phyloP scores from a whole-genome alignment of 2,329 filamentous ascomycete genomes.

The Colletotrichum coccodes region DNA sequence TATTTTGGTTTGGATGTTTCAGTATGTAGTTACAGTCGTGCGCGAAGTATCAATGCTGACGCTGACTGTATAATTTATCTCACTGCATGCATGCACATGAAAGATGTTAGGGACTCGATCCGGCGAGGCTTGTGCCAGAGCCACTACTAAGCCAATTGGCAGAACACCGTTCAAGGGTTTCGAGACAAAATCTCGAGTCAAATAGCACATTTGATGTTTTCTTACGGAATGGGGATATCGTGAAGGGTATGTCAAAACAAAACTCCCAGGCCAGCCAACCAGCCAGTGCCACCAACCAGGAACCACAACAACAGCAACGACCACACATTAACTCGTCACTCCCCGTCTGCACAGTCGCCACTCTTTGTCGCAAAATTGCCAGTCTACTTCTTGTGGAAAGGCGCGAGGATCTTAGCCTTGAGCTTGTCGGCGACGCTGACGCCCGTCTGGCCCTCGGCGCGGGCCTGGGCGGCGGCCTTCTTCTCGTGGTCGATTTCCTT shows the following conservation, averaged over 20 bases:
- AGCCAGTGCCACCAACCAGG: not conserved
- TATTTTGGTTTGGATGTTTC: not conserved
- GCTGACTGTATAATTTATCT: not conserved
- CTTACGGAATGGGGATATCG: conserved; percentile 25
- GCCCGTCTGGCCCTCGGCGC: conserved; percentile 39
- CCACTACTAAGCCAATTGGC: not conserved
- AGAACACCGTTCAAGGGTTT: conserved; percentile 2
- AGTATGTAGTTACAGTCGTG: not conserved
- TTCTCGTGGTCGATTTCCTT: conserved; percentile 42
- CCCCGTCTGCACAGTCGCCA: not conserved
- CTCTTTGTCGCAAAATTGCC: not conserved
- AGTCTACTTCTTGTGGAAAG: conserved; percentile 55
- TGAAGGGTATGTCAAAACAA: conserved; percentile 28
- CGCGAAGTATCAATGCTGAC: not conserved
- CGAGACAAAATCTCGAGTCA: not conserved
- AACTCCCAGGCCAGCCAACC: not conserved
- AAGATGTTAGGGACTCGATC: too few relatives aligned
- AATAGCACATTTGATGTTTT: not conserved
- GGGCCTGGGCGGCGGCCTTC: conserved; percentile 41
- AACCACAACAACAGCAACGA: not conserved
- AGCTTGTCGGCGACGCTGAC: conserved; percentile 65
- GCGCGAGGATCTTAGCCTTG: conserved; percentile 64
- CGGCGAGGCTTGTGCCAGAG: not conserved
- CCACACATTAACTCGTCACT: not conserved
- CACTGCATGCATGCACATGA: not conserved